Evolutionary conservation across 179 eudicot species (phyloP), one percentile per base, ranked within the genome.

Genomic region (Beta lomatogona): DNA sequence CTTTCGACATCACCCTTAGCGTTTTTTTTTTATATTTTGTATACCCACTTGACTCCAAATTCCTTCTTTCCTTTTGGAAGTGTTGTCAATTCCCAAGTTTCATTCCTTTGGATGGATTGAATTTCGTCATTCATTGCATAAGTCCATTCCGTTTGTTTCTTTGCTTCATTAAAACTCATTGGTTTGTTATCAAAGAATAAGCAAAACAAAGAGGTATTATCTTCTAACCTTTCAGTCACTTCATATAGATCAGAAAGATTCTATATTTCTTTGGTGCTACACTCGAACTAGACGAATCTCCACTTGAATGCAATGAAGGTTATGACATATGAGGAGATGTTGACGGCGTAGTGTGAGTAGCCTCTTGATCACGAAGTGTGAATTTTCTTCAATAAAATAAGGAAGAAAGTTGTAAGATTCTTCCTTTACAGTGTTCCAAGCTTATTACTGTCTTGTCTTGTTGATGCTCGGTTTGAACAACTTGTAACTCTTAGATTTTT

Each of bases 61-160:
- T 61, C 64, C 21, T 73, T 73, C 9, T 73, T 73, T 11, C 63
- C 77, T 12, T 9, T 54, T 28, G 77, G 63, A 11, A 73, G n/a
- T 1, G 76, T 21, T 19, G 76, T 52, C 76, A 72, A 52, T 22
- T 72, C 60, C 76, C 76, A 52, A 9, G 60, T 72, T 2, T 46
- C 28, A 21, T 72, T 73, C 8, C 54, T 73, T 6, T 73, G 9
- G 9, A 73, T 54, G 54, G 48, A 44, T 5, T 16, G 4, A 15
- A 54, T 73, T 22, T 54, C 77, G 1, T 54, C 64, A 18, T 72
- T 52, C 77, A 73, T 54, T 1, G 63, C 48, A 12, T 52, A 14
- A 22, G 11, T 4, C 63, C 63, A 73, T 16, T 21, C 46, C 8
- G 10, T 28, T 9, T 73, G 18, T 15, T 54, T 22, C 46, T n/a